Conservation (phyloP, 2,329 filamentous ascomycete genomes). For the Bipolaris zeicola region DNA sequence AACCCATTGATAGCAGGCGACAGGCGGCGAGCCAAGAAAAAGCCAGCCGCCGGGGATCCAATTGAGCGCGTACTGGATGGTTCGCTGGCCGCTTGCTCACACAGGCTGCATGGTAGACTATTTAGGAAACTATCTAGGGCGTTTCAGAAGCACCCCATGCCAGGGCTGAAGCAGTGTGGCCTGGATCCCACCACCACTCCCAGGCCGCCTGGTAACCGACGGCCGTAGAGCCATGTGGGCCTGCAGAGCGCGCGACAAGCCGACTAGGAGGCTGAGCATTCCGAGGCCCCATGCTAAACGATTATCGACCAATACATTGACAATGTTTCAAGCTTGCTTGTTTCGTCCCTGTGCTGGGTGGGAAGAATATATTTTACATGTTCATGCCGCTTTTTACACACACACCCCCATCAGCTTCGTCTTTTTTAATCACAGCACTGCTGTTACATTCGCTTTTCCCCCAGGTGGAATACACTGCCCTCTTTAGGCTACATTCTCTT, state of each 20-base stretch:
- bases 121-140: constrained; percentile 27
- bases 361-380: constrained; percentile 34
- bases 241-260: constrained; percentile 41
- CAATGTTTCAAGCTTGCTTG: constrained; percentile 30
- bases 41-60: constrained; percentile 10
- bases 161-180: constrained; percentile 21
- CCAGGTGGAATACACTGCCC: constrained; percentile 40
- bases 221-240: constrained; percentile 24
- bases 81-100: constrained; percentile 23
- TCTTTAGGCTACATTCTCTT: constrained; percentile 19
- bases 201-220: constrained; percentile 21
- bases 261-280: constrained; percentile 33
- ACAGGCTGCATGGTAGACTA: constrained; percentile 30
- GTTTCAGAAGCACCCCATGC: constrained; percentile 39
- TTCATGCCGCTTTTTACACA: constrained; percentile 19
- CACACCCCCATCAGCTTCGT: constrained; percentile 15
- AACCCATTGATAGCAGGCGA: constrained; percentile 2
- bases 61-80: constrained; percentile 11
- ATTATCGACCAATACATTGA: constrained; percentile 20
- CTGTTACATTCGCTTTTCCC: constrained; percentile 23
- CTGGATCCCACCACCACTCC: constrained; percentile 20
- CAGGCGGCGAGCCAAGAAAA: constrained; percentile 4
- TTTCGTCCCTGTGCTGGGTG: constrained; percentile 31
- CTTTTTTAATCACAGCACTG: constrained; percentile 23
- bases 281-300: constrained; percentile 14